Conservation (phyloP, 1,139 yeast species). For the Pichia sp. region DNA sequence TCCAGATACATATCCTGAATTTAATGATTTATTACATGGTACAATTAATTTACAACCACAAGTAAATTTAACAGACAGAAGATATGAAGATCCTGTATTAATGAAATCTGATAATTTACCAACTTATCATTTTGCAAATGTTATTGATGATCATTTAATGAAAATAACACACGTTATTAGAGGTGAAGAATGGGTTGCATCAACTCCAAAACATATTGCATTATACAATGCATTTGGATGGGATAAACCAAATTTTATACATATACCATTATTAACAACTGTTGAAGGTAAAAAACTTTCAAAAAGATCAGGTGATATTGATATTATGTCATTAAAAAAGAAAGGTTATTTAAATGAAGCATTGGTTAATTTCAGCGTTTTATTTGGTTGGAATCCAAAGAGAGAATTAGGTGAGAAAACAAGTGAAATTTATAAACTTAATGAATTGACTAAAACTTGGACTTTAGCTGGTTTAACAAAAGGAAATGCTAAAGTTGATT, state of each 20-base stretch:
- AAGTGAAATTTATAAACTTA: constrained; percentile 56
- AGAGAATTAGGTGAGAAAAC: constrained; percentile 46
- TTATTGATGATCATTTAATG: constrained; percentile 92
- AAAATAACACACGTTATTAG: constrained; percentile 86
- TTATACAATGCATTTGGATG: constrained; percentile 83
- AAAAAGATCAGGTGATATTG: constrained; percentile 78
- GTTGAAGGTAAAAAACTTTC: constrained; percentile 73
- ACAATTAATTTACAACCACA: constrained; percentile 72
- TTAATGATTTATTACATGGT: constrained; percentile 76
- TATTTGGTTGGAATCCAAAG: constrained; percentile 93
- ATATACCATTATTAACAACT: constrained; percentile 81
- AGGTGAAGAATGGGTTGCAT: constrained; percentile 97
- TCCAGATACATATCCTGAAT: constrained; percentile 62
- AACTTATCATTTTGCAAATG: constrained; percentile 94
- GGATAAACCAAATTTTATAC: constrained; percentile 77
- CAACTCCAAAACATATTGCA: constrained; percentile 92
- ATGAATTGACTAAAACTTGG: constrained; percentile 43
- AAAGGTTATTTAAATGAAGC: constrained; percentile 82
- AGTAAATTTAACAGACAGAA: constrained; percentile 55
- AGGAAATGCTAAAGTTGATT: constrained; percentile 90
- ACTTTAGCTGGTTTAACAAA: constrained; percentile 68
- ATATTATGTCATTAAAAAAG: constrained; percentile 52
- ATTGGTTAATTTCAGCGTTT: constrained; percentile 74
- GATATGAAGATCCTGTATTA: constrained; percentile 86
- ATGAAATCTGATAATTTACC: constrained; percentile 91